These are phyloP conservation scores for Brassica rapa DNA, from an alignment of 345 rosid genomes.

Conservation along the genomic window DNA sequence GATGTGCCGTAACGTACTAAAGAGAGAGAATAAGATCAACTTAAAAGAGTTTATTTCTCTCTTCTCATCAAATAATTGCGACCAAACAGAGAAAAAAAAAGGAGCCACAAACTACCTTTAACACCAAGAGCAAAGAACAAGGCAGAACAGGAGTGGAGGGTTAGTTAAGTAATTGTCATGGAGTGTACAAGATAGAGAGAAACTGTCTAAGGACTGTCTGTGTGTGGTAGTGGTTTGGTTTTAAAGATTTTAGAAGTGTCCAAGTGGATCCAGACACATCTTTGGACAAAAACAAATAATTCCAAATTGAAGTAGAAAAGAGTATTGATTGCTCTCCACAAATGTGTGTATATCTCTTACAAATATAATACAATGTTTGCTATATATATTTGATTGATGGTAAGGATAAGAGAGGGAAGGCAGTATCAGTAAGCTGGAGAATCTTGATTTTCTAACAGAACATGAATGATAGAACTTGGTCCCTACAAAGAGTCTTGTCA, in stretches of 20 bases:
- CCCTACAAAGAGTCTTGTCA: conserved; percentile 40
- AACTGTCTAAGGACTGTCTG: conserved; percentile 4
- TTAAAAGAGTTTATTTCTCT: conserved; percentile 28
- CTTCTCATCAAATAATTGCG: conserved; percentile 18
- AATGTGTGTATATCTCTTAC: conserved; percentile 17
- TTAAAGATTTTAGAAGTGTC: conserved; percentile 18
- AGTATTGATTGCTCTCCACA: conserved; percentile 34
- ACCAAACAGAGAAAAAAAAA: conserved; percentile 22
- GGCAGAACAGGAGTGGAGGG: conserved; percentile 21
- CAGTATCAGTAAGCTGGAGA: conserved; percentile 27
- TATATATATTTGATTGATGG: background rate
- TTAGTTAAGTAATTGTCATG: conserved; percentile 4
- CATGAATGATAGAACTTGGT: conserved; percentile 35
- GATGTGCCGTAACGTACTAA: conserved; percentile 20
- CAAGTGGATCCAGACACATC: conserved; percentile 33
- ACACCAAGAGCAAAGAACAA: conserved; percentile 8
- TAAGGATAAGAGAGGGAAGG: conserved; percentile 3
- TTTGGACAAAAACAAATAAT: conserved; percentile 27
- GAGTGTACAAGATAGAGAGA: conserved; percentile 34
- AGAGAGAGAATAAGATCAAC: conserved; percentile 30
- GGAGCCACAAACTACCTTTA: conserved; percentile 29
- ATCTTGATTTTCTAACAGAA: conserved; percentile 30
- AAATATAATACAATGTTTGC: background rate
- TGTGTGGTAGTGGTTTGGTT: conserved; percentile 39
- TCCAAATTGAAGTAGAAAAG: conserved; percentile 4